A percentile compares a stretch with the other conserved stretches of the same genome.
Evolutionary conservation across 306 rosid genomes (phyloP).

Genomic region (Biancaea sappan): DNA sequence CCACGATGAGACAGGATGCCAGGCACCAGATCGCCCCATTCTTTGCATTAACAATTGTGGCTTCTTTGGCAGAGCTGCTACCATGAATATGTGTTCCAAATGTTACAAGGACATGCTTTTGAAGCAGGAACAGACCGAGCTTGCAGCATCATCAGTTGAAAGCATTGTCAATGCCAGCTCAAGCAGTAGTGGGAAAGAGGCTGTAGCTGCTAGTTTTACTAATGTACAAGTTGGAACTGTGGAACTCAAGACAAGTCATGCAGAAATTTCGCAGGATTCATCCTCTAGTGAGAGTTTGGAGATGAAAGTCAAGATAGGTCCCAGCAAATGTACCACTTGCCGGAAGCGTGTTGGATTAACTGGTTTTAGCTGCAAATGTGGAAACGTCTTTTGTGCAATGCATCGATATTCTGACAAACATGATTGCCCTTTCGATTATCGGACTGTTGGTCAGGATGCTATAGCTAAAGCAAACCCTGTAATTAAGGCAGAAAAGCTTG

Average conservation of each 20-base stretch:
- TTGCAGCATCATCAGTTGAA: constrained; percentile 66
- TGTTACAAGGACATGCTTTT: constrained; percentile 76
- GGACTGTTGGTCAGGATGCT: constrained; percentile 59
- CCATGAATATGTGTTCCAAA: constrained; percentile 88
- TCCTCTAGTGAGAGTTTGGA: constrained; percentile 48
- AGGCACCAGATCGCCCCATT: constrained; percentile 69
- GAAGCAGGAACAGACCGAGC: constrained; percentile 71
- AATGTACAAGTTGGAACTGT: constrained; percentile 45
- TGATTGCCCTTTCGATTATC: constrained; percentile 63
- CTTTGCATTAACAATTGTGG: constrained; percentile 80
- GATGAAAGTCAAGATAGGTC: constrained; percentile 50
- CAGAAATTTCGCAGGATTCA: constrained; percentile 41
- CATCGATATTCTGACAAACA: constrained; percentile 83
- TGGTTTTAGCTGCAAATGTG: constrained; percentile 82
- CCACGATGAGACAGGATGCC: constrained; percentile 79
- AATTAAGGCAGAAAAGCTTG: constrained; percentile 78
- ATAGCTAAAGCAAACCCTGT: constrained; percentile 83
- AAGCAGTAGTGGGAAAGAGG: constrained; percentile 46
- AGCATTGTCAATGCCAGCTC: constrained; percentile 60
- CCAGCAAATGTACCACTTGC: constrained; percentile 65
- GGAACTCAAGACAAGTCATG: constrained; percentile 33
- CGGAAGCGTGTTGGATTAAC: constrained; percentile 73
- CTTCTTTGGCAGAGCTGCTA: constrained; percentile 76
- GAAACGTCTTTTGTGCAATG: constrained; percentile 56
- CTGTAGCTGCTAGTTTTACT: constrained; percentile 33